These are phyloP conservation scores for Trichoderma cornu-damae DNA, from an alignment of 2,329 filamentous ascomycete genomes.

Conservation along the genomic window DNA sequence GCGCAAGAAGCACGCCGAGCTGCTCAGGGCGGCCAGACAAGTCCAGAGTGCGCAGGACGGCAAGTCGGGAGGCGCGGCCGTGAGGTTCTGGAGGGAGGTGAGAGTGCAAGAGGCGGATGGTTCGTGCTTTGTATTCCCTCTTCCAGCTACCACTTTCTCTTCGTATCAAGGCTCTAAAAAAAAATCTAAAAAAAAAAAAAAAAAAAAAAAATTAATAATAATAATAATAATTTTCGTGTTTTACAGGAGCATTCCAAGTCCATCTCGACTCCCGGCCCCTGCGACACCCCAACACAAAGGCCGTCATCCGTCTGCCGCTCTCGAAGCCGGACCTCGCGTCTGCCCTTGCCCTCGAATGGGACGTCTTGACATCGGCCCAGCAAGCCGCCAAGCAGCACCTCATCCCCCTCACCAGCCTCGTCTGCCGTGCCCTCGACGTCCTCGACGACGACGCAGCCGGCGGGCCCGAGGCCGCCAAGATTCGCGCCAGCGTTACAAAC, in stretches of 20 bases:
- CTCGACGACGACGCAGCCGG: constrained; percentile 54
- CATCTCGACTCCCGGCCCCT: constrained; percentile 75
- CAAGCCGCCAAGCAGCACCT: constrained; percentile 82
- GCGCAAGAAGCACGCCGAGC: constrained; percentile 49
- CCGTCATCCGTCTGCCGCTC: constrained; percentile 64
- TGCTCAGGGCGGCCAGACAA: constrained; percentile 49
- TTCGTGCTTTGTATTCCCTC: constrained; percentile 32
- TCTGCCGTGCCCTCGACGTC: constrained; percentile 80
- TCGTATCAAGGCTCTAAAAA: no score
- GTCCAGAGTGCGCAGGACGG: constrained; percentile 36
- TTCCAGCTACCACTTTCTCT: not conserved
- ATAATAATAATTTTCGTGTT: not conserved
- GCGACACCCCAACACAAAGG: constrained; percentile 67
- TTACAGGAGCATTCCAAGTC: constrained; percentile 49
- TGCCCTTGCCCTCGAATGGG: constrained; percentile 90
- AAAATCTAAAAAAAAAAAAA: no score
- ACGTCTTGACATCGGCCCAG: constrained; percentile 71
- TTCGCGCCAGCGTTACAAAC: constrained; percentile 59
- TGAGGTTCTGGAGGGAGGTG: constrained; percentile 87
- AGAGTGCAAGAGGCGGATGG: constrained; percentile 62
- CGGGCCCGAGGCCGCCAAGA: constrained; percentile 39
- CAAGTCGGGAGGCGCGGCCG: constrained; percentile 48
- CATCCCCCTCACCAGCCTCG: constrained; percentile 82
- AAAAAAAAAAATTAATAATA: not conserved
- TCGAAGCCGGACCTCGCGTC: constrained; percentile 77